Base-by-base conservation (phyloP, 2,329 filamentous ascomycete species). In the Coniella lustricola region DNA sequence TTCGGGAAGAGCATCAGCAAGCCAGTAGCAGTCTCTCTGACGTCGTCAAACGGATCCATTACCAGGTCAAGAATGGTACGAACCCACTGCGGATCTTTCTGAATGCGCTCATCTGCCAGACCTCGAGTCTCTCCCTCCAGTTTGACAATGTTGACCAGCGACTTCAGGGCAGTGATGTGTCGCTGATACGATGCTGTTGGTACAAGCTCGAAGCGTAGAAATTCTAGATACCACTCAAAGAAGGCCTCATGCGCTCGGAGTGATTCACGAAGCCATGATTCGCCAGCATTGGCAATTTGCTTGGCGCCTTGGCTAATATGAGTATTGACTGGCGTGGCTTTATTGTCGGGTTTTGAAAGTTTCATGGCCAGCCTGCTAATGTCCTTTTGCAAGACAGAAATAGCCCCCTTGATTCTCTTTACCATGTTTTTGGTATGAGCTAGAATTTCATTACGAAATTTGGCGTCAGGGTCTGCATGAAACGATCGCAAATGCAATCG, bases 11-110 rank as follows among this genome's bases (percentile, higher is more conserved):
- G 58, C 45, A 69, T 71, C 22, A 86, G 57, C 2, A 82, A 67
- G 2, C 64, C 65, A 0, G 73, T 69, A 3, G 81, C 75, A 33
- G 69, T 66, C 37, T 77, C 80, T 56, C 91, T 77, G 4, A 97
- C 86, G 64, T 98, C 93, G 49, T 97, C 93, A 59, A 95, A 98
- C 0, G 91, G 88, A 58, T 98, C 87, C 60, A 95, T 73, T 7
- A 95, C 67, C 18, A 95, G 76, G 62, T 95, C 89, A 13, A 90
- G 69, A 7, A 97, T 69, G 4, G 82, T 71, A 41, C 85, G 74
- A 10, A 79, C 66, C 68, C 84, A 79, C 0, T 65, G 71, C 3
- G 57, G 55, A 40, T 78, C 74, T 12, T 61, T 61, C 14, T 67
- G 64, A 3, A 68, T 55, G 4, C 61, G 48, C 14, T 50, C 38